Base-by-base conservation (phyloP, 2,329 filamentous ascomycete genomes). In the Coleophoma eucalyptorum region DNA sequence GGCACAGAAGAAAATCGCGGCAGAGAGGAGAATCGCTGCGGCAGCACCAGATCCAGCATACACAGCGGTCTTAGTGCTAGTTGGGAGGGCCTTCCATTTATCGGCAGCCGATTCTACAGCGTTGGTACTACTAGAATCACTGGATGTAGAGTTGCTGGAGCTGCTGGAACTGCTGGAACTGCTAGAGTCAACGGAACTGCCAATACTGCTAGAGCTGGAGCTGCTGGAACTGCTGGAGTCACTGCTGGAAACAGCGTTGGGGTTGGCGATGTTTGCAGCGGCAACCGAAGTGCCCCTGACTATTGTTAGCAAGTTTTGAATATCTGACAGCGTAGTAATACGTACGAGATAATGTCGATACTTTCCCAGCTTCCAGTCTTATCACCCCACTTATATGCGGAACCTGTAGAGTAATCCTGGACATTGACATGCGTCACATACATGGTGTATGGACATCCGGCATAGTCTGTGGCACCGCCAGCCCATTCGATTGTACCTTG, bases 371-470 rank as follows among this genome's bases (percentile, higher is more conserved):
- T 72, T 47, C 87, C 87, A 1, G 76, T 73, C 37, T 71, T 71
- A 62, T 88, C 86, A 21, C 74, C 73, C 60, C 81, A 91, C 43
- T 76, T 68, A 64, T 91, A 92, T 59, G 81, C 79, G 43, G 71
- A 75, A 1, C 83, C 81, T 46, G 74, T 79, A 62, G 79, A 80
- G 69, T 79, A 81, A 58, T 85, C 81, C 49, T 82, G 55, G 48
- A 79, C 74, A 31, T 74, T 72, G 33, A 82, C 70, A 31, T 76
- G 81, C 73, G 88, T 80, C 57, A 93, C 78, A 53, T 80, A 83
- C 88, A 92, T 92, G 60, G 77, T 83, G 72, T 81, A 93, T 0
- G 89, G 89, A 0, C 74, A 84, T 21, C 79, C 62, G 46, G 66
- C 64, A 66, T 85, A 92, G 65, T 90, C 76, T 40, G 86, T 89